phyloP scores from a whole-genome alignment of 2,329 filamentous ascomycete species.

The Phialophora chinensis region DNA sequence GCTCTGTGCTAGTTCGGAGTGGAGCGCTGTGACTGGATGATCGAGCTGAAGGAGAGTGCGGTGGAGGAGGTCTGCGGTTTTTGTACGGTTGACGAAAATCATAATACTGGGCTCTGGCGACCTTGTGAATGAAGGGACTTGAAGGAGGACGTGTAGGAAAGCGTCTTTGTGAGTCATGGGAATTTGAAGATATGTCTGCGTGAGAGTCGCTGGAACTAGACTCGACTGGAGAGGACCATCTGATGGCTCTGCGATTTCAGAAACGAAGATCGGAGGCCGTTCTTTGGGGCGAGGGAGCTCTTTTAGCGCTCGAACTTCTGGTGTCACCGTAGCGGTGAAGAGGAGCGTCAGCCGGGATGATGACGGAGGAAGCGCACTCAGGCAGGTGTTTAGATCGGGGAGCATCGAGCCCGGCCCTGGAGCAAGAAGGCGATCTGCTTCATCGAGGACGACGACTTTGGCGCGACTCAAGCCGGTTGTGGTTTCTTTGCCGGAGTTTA shows the following conservation, averaged over 20 bases:
- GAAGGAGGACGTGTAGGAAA: constrained; percentile 86
- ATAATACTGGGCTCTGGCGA: constrained; percentile 70
- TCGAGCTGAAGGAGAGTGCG: constrained; percentile 83
- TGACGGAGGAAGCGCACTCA: constrained; percentile 79
- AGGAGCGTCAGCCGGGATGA: constrained; percentile 86
- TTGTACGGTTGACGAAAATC: constrained; percentile 91
- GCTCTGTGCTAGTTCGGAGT: constrained; percentile 83
- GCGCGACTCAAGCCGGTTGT: constrained; percentile 79
- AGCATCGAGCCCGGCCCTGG: constrained; percentile 83
- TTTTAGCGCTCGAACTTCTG: constrained; percentile 87
- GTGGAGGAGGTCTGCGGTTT: constrained; percentile 86
- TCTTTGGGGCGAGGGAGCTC: constrained; percentile 71
- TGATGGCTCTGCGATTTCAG: constrained; percentile 88
- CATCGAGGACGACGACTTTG: constrained; percentile 88
- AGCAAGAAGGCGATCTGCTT: constrained; percentile 86
- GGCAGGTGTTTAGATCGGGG: constrained; percentile 88
- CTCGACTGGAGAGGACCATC: constrained; percentile 65
- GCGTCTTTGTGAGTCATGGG: constrained; percentile 93
- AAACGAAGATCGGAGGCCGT: constrained; percentile 81
- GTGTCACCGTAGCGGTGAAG: constrained; percentile 94
- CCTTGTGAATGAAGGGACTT: constrained; percentile 32
- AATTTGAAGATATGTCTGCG: constrained; percentile 84
- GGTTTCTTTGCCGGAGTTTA: constrained; percentile 88
- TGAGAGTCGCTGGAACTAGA: constrained; percentile 76
- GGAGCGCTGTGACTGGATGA: constrained; percentile 88